phyloP scores from a whole-genome alignment of 768 basidiomycete genomes.

The Exsudoporus frostii region DNA sequence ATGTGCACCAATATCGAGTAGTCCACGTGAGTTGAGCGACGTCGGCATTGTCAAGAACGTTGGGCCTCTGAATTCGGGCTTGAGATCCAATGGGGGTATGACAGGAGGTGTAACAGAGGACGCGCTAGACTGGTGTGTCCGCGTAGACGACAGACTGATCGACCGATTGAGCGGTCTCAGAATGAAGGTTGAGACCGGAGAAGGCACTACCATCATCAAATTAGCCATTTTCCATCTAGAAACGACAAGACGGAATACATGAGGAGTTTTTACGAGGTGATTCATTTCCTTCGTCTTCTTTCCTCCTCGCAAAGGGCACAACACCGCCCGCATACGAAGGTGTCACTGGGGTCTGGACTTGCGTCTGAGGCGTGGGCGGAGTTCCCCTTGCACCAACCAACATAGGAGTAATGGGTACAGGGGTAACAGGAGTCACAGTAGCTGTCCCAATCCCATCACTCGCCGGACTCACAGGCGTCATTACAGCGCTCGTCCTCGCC shows the following conservation, averaged over 20 bases:
- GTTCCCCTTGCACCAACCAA: slow-evolving; percentile 16
- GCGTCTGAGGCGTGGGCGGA: slow-evolving; percentile 11
- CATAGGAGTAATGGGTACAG: slow-evolving; percentile 30
- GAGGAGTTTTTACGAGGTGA: slow-evolving; percentile 40
- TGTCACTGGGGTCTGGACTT: slow-evolving; percentile 20
- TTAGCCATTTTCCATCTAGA: slow-evolving; percentile 2
- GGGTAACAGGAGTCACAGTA: slow-evolving; percentile 28
- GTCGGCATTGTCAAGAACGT: slow-evolving; percentile 30
- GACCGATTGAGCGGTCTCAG: slow-evolving; percentile 65
- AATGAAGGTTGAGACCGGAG: slow-evolving; percentile 55
- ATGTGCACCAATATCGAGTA: slow-evolving; percentile 25
- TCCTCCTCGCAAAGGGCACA: slow-evolving; percentile 23
- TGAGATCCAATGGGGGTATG: slow-evolving; percentile 59
- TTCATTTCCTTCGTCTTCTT: slow-evolving; percentile 29
- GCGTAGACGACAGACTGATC: slow-evolving; percentile 59
- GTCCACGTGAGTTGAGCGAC: slow-evolving; percentile 20
- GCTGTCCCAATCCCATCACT: slow-evolving; percentile 17
- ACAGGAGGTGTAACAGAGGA: slow-evolving; percentile 41
- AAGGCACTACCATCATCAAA: slow-evolving; percentile 38
- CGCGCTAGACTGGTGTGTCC: slow-evolving; percentile 48
- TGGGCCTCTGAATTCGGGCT: slow-evolving; percentile 47
- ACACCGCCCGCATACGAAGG: slow-evolving; percentile 21
- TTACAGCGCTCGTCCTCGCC: slow-evolving; percentile 32
- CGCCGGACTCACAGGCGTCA: slow-evolving; percentile 28
- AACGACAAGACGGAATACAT: neutral